Conservation (phyloP, 2,329 filamentous ascomycete genomes). For the Lachnellula hyalina region DNA sequence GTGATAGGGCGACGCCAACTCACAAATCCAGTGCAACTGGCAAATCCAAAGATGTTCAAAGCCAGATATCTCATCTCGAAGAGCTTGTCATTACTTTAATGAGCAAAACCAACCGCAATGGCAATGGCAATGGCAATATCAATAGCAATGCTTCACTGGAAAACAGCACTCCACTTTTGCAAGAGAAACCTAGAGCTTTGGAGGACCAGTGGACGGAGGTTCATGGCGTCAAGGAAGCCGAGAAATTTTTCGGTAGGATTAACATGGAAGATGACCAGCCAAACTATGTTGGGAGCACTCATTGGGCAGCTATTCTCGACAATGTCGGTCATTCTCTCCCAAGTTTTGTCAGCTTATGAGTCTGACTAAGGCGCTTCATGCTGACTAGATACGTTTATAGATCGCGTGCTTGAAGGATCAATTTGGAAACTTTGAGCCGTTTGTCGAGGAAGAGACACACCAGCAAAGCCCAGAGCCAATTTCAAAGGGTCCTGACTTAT, state of each 20-base stretch:
- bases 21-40: slow-evolving; percentile 13
- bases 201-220: slow-evolving; percentile 5
- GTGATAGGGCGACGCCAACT: slow-evolving; percentile 9
- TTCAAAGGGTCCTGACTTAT: background rate
- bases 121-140: background rate
- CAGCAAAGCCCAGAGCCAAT: background rate
- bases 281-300: slow-evolving; percentile 51
- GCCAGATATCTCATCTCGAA: background rate
- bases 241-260: slow-evolving; percentile 20
- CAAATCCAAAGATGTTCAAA: background rate
- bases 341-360: background rate
- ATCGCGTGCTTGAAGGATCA: slow-evolving; percentile 56
- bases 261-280: slow-evolving; percentile 32
- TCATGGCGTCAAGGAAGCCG: slow-evolving; percentile 5
- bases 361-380: background rate
- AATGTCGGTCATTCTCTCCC: slow-evolving; percentile 39
- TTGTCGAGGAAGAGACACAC: slow-evolving; percentile 1
- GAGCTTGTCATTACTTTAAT: background rate
- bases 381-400: slow-evolving; percentile 29
- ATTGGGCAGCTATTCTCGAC: slow-evolving; percentile 54
- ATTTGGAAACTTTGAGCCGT: slow-evolving; percentile 33
- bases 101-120: slow-evolving; percentile 31
- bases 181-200: background rate
- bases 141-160: slow-evolving; percentile 1
- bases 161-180: background rate